Conservation (phyloP, 75 land plant genomes). For the Ceratopteris richardii region DNA sequence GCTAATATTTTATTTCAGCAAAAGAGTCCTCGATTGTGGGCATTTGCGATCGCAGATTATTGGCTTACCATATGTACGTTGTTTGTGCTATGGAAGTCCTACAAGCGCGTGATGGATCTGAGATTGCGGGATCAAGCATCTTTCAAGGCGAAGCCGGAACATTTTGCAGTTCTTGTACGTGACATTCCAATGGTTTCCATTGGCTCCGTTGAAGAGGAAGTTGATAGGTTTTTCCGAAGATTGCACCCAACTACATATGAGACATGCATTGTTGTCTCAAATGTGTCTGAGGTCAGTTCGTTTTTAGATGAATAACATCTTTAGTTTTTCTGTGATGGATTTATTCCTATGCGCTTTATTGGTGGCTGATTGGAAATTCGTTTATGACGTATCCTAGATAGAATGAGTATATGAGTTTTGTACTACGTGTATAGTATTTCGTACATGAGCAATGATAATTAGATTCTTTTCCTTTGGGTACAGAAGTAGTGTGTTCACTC, state of each 20-base stretch:
- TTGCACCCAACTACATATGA: conserved; percentile 85
- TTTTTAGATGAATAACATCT: not conserved
- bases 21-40: conserved; percentile 53
- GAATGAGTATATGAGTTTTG: too few relatives aligned
- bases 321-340: not conserved
- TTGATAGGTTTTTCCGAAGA: conserved; percentile 61
- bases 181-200: conserved; percentile 54
- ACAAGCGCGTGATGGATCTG: conserved; percentile 56
- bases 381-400: not conserved
- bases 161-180: conserved; percentile 60
- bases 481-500: too few relatives aligned
- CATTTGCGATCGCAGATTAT: conserved; percentile 44
- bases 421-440: not conserved
- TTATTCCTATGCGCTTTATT: not conserved
- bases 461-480: too few relatives aligned
- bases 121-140: conserved; percentile 47
- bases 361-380: not conserved
- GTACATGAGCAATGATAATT: too few relatives aligned
- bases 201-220: conserved; percentile 53
- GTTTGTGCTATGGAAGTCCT: conserved; percentile 61
- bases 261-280: conserved; percentile 52
- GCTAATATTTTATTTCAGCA: too few relatives aligned
- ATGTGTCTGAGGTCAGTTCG: conserved; percentile 45
- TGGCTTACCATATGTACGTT: conserved; percentile 66
- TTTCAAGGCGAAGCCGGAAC: conserved; percentile 45